Percentiles rank a stretch among this genome's conserved stretches.
Conservation (phyloP, 805 yeast genomes). For the Lipomyces yamanashiensis region DNA sequence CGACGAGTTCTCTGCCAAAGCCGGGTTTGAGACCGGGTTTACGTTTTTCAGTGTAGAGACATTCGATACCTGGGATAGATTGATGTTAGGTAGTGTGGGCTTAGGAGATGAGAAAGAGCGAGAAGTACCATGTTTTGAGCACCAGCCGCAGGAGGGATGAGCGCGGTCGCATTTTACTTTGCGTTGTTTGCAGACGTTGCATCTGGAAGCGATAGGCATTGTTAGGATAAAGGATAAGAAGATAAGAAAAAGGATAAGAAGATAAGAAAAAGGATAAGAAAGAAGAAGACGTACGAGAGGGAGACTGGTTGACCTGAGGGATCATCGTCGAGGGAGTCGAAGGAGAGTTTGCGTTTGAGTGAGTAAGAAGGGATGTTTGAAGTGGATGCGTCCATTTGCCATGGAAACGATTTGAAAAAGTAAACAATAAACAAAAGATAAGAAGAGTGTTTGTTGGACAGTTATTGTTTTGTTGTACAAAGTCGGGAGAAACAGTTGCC, state of each 20-base stretch:
- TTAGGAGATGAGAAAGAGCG: not conserved
- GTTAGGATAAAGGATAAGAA: not conserved
- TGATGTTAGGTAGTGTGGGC: no score
- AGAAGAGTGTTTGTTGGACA: no score
- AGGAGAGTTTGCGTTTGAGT: constrained; percentile 1
- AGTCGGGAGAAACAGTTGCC: constrained; percentile 13
- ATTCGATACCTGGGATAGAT: constrained; percentile 33
- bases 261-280: not conserved
- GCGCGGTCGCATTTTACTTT: constrained; percentile 38
- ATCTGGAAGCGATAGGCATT: constrained; percentile 22
- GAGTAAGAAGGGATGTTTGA: not conserved
- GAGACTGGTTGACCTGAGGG: constrained; percentile 13
- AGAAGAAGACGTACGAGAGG: constrained; percentile 12
- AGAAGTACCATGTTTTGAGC: constrained; percentile 29
- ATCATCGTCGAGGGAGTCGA: constrained; percentile 1
- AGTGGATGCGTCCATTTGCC: not conserved
- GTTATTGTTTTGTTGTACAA: no score
- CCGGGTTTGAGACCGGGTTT: constrained; percentile 41
- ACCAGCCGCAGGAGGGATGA: constrained; percentile 39
- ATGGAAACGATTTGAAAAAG: not conserved
- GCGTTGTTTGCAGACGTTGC: constrained; percentile 37
- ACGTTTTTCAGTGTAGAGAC: constrained; percentile 37
- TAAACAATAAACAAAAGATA: constrained; percentile 1
- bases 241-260: not conserved
- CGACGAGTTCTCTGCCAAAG: constrained; percentile 38